These are phyloP conservation scores for Theileria orientalis DNA, from an alignment of 169 alveolate species.

Conservation along the genomic window DNA sequence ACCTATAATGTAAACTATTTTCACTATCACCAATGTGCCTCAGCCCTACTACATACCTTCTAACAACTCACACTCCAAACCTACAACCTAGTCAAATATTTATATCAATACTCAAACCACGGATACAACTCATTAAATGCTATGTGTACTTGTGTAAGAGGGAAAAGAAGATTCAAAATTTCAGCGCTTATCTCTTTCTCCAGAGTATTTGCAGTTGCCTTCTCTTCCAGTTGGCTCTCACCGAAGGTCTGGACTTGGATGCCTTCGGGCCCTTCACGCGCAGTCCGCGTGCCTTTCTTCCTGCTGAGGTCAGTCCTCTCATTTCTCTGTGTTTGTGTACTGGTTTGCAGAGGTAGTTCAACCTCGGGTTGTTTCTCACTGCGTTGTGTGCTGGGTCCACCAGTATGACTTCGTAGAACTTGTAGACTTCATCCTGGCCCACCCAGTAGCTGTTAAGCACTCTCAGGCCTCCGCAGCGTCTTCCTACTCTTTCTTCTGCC, in stretches of 20 bases:
- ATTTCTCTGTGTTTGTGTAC: conserved; percentile 97
- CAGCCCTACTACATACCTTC: no score
- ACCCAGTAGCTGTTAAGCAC: conserved; percentile 99
- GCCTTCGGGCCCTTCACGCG: conserved; percentile 93
- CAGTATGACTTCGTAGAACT: conserved; percentile 97
- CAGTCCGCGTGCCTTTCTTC: conserved; percentile 84
- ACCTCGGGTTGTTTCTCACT: conserved; percentile 96
- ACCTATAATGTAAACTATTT: neutral
- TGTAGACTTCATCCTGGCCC: conserved; percentile 98
- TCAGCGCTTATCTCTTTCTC: conserved; percentile 94
- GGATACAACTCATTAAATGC: no score
- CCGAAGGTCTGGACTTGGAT: conserved; percentile 92
- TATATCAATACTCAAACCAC: no score
- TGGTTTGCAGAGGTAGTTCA: conserved; percentile 97
- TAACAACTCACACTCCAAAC: no score
- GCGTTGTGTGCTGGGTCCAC: conserved; percentile 98
- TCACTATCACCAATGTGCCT: neutral
- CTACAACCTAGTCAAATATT: no score
- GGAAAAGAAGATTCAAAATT: no score
- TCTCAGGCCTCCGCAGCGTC: conserved; percentile 93
- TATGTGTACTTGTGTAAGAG: no score
- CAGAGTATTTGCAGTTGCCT: conserved; percentile 92
- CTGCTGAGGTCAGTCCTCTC: conserved; percentile 96
- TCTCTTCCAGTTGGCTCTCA: conserved; percentile 93
- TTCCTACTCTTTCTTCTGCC: conserved; percentile 99